Evolutionary conservation across 129 eudicot genomes (phyloP), one percentile per base, ranked within the genome.

Genomic region (Arctium lappa): DNA sequence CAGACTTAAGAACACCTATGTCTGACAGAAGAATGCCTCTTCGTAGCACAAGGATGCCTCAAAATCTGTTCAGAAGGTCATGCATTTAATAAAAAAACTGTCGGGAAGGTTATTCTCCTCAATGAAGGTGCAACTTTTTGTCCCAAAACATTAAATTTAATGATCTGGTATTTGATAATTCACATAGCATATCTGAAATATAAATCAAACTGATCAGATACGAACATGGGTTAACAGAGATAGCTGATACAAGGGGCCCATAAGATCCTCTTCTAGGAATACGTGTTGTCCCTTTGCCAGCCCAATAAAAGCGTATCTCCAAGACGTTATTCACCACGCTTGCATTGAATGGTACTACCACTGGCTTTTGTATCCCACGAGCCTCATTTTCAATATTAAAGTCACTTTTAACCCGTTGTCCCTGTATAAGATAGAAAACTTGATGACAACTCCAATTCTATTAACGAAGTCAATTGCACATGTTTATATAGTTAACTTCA

Each of bases 221-320:
- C 69, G 5, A 83, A 92, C 97, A 71, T 50, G 97, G 89, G 44
- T 86, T 62, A 12, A 90, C 95, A 15, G 95, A 86, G 53, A 91
- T 89, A 75, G 95, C 97, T 37, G 97, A 93, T 82, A 93, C 65
- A n/a, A 93, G 94, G 22, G 97, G 89, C 53, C 97, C 97, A 81
- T 93, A 93, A 75, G 80, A 80, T 73, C 97, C 97, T 81, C 93
- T 91, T 30, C 32, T 71, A 16, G 95, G 97, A 69, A 91, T 69
- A 12, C 93, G 87, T 13, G 95, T 86, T 46, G 91, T 93, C 81
- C 97, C 97, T 86, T 83, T 93, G 39, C 93, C 89, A 76, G 88
- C 91, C 91, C 90, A 93, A 56, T 91, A 83, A 66, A 93, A 89
- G n/a, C 93, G 87, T 76, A 93, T 85, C 85, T 93, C 97, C 80